phyloP scores from a whole-genome alignment of 108 stramenopile genomes.

The Ochromonas danica region DNA sequence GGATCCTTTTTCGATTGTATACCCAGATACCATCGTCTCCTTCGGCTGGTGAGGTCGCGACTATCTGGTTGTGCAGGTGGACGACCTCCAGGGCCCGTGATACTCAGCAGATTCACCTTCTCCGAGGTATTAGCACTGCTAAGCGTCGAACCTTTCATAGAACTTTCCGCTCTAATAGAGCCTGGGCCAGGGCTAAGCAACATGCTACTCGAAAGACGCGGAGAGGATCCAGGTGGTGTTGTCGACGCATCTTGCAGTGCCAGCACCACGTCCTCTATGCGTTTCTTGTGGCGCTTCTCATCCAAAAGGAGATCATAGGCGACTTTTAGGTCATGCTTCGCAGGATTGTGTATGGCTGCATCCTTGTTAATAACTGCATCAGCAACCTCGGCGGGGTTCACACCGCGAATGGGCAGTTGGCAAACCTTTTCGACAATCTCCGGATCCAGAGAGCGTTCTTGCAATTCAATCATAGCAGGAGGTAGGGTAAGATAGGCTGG shows the following conservation, averaged over 20 bases:
- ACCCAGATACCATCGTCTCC: constrained; percentile 87
- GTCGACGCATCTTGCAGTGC: constrained; percentile 45
- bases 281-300: constrained; percentile 87
- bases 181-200: too few species aligned
- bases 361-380: constrained; percentile 38
- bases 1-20: constrained; percentile 99
- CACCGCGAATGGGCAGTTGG: constrained; percentile 47
- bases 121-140: neutral
- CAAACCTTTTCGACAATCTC: constrained; percentile 72
- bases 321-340: constrained; percentile 65
- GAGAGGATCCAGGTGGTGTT: constrained; percentile 11
- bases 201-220: too few species aligned
- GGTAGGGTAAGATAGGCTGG: constrained; percentile 91
- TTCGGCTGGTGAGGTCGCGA: constrained; percentile 28
- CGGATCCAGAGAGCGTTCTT: constrained; percentile 75
- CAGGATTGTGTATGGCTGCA: neutral
- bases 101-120: neutral
- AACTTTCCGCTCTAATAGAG: neutral
- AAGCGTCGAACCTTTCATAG: neutral
- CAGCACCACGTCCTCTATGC: constrained; percentile 85
- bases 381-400: constrained; percentile 30
- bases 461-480: constrained; percentile 87
- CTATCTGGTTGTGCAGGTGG: neutral
- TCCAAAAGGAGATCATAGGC: constrained; percentile 95
- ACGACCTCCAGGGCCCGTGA: neutral